Evolutionary conservation across 129 eudicot genomes (phyloP).

Genomic region (Kitagawia praeruptora): DNA sequence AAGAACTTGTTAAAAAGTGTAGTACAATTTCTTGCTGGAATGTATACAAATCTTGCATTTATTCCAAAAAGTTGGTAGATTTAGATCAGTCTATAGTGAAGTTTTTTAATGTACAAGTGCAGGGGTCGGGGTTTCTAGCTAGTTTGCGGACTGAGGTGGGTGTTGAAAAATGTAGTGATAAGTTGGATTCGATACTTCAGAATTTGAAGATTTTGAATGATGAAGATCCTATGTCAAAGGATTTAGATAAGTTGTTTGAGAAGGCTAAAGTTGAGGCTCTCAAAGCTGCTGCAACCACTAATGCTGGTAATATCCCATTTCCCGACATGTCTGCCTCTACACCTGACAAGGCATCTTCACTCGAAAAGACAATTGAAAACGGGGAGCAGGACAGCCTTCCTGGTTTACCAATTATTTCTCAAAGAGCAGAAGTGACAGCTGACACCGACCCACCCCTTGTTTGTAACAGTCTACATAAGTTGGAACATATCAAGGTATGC

Average conservation of each 20-base stretch:
- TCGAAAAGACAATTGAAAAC: slow-evolving; percentile 50
- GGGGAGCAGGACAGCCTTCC: slow-evolving; percentile 78
- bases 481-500: slow-evolving; percentile 36
- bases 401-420: slow-evolving; percentile 37
- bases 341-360: slow-evolving; percentile 60
- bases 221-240: slow-evolving; percentile 37
- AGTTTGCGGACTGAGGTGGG: slow-evolving; percentile 1
- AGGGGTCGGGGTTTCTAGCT: background rate
- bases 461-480: slow-evolving; percentile 45
- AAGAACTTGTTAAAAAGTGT: slow-evolving; percentile 14
- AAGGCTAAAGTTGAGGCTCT: slow-evolving; percentile 44
- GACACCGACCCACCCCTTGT: slow-evolving; percentile 49
- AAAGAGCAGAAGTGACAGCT: slow-evolving; percentile 28
- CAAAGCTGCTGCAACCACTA: slow-evolving; percentile 22
- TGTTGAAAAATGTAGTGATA: background rate
- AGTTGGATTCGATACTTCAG: slow-evolving; percentile 3
- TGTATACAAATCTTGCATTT: background rate
- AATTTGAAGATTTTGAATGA: slow-evolving; percentile 3
- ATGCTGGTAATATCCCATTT: slow-evolving; percentile 58
- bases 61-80: slow-evolving; percentile 5
- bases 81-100: background rate
- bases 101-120: slow-evolving; percentile 15
- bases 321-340: slow-evolving; percentile 54
- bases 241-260: slow-evolving; percentile 32
- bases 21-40: slow-evolving; percentile 13